These are phyloP conservation scores for Ricinus communis DNA, from an alignment of 345 rosid species.

Conservation along the genomic window DNA sequence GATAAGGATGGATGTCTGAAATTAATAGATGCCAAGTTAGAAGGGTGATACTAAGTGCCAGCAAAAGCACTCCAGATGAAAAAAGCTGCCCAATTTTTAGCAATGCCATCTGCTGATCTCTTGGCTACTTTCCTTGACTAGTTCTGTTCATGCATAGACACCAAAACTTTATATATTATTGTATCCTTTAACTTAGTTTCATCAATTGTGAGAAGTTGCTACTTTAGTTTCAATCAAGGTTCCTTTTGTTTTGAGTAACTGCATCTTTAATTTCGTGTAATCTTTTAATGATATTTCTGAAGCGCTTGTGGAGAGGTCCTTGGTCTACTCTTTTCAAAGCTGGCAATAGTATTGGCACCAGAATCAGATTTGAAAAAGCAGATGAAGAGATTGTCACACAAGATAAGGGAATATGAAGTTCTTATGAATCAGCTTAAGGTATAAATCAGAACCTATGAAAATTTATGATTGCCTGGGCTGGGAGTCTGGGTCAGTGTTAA, in stretches of 20 bases:
- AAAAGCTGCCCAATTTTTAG: background rate
- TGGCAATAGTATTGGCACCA: constrained; percentile 30
- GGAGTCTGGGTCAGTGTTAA: background rate
- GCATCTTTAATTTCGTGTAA: constrained; percentile 4
- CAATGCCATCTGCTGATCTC: background rate
- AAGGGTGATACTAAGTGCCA: background rate
- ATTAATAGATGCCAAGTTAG: background rate
- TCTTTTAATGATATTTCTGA: constrained; percentile 18
- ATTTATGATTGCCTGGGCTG: background rate
- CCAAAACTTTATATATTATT: no score
- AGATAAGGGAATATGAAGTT: constrained; percentile 56
- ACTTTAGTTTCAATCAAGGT: background rate
- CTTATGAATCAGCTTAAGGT: constrained; percentile 68
- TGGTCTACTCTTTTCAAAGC: constrained; percentile 36
- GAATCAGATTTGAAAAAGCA: constrained; percentile 36
- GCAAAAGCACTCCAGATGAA: background rate
- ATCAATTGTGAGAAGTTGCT: background rate
- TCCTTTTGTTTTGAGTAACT: background rate
- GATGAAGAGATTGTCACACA: constrained; percentile 44
- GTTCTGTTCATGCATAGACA: background rate
- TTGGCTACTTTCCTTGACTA: background rate
- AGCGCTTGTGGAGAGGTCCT: constrained; percentile 38
- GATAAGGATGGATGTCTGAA: background rate
- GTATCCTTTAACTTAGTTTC: background rate
- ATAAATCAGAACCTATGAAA: constrained; percentile 14